phyloP scores from a whole-genome alignment of 495 filamentous ascomycete genomes.

The Aspergillus diversus region DNA sequence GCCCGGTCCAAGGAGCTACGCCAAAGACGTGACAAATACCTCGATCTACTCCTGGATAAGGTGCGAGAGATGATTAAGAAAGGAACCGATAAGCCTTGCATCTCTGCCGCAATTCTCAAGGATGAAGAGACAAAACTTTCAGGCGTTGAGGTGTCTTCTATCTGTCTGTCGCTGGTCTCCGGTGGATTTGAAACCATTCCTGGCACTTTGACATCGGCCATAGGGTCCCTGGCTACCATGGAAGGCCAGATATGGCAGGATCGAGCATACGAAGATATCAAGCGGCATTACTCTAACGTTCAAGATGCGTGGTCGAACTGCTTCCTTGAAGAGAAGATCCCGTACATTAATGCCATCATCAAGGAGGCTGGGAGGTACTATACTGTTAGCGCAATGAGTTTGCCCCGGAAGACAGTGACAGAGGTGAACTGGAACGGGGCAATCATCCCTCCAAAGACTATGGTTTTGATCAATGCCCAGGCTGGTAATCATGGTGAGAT shows the following conservation, averaged over 20 bases:
- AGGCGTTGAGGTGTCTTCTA: slow-evolving; percentile 52
- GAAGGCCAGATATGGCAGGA: slow-evolving; percentile 56
- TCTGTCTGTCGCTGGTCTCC: slow-evolving; percentile 54
- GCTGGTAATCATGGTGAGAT: slow-evolving; percentile 59
- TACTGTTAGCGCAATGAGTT: slow-evolving; percentile 56
- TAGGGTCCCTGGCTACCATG: slow-evolving; percentile 50
- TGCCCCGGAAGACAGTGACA: slow-evolving; percentile 54
- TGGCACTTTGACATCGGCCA: slow-evolving; percentile 49
- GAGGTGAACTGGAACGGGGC: slow-evolving; percentile 59
- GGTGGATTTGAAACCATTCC: slow-evolving; percentile 58
- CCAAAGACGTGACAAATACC: slow-evolving; percentile 47
- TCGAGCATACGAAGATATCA: slow-evolving; percentile 58
- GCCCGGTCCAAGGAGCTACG: slow-evolving; percentile 48
- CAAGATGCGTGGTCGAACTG: slow-evolving; percentile 52
- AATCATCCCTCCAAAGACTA: slow-evolving; percentile 57
- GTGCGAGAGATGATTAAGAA: slow-evolving; percentile 52
- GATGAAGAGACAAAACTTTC: slow-evolving; percentile 53
- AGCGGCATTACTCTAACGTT: slow-evolving; percentile 47
- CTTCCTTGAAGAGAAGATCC: slow-evolving; percentile 51
- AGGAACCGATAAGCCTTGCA: slow-evolving; percentile 57
- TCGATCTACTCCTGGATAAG: slow-evolving; percentile 50
- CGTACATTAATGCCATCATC: slow-evolving; percentile 53
- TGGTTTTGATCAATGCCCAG: slow-evolving; percentile 61
- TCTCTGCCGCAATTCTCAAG: slow-evolving; percentile 53
- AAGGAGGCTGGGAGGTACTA: slow-evolving; percentile 61